These are phyloP conservation scores for Rhypophila decipiens DNA, from an alignment of 495 filamentous ascomycete species.

Conservation along the genomic window DNA sequence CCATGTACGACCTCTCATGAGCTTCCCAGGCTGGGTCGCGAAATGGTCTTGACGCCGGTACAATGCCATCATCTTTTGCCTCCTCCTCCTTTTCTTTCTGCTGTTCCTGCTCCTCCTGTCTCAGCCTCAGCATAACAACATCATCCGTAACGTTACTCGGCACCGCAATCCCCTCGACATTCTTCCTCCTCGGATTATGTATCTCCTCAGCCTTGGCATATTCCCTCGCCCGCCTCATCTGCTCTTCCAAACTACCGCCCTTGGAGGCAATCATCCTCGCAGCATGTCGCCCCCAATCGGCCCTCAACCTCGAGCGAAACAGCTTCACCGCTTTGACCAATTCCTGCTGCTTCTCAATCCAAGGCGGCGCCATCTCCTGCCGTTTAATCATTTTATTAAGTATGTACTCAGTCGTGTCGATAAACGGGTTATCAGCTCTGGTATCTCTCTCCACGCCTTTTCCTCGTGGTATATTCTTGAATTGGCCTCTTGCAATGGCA, in stretches of 20 bases:
- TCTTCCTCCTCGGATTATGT: constrained; percentile 42
- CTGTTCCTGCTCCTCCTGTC: constrained; percentile 21
- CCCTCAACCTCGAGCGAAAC: constrained; percentile 68
- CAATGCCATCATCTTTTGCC: not conserved
- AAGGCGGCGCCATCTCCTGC: constrained; percentile 76
- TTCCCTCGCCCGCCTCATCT: constrained; percentile 63
- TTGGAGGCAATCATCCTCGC: constrained; percentile 70
- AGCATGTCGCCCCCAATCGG: constrained; percentile 84
- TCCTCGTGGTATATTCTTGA: constrained; percentile 79
- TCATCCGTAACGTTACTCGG: constrained; percentile 43
- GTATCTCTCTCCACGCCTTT: constrained; percentile 72
- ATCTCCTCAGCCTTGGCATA: constrained; percentile 69
- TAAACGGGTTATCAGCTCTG: constrained; percentile 78
- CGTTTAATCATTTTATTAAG: constrained; percentile 98
- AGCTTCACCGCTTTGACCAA: constrained; percentile 58
- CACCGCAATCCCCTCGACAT: constrained; percentile 41
- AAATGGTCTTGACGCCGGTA: constrained; percentile 38
- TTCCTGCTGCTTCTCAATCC: constrained; percentile 98
- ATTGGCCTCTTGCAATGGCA: constrained; percentile 86
- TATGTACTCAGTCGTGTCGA: constrained; percentile 96
- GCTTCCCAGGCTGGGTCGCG: constrained; percentile 61
- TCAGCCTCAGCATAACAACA: constrained; percentile 40
- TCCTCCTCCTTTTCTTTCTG: not conserved
- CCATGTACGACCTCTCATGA: constrained; percentile 70
- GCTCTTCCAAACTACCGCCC: constrained; percentile 70